Evolutionary conservation across 345 rosid species (phyloP).

Genomic region (Lumnitzera racemosa): DNA sequence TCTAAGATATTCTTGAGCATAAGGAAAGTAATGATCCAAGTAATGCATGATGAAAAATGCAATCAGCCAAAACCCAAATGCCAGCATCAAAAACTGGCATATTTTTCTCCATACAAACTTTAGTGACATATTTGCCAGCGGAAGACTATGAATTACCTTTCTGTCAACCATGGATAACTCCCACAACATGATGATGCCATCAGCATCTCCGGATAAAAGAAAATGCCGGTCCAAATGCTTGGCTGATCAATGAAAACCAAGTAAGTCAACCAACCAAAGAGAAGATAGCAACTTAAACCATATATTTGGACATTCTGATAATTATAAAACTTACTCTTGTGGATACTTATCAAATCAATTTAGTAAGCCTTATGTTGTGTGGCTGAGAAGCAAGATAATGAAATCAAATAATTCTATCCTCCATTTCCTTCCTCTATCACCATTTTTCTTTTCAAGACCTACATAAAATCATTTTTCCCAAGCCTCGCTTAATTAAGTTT

Average conservation of each 20-base stretch:
- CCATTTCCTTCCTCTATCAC: no score
- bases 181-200: constrained; percentile 69
- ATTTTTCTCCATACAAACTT: no score
- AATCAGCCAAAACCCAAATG: no score
- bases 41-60: background rate
- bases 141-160: constrained; percentile 30
- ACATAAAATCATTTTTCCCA: no score
- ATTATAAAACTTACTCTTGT: no score
- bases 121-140: no score
- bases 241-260: constrained; percentile 28
- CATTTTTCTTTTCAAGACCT: no score
- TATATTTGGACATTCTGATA: background rate
- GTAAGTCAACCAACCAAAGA: background rate
- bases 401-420: no score
- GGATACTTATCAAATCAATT: background rate
- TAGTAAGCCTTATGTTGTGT: background rate
- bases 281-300: background rate
- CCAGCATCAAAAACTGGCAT: no score
- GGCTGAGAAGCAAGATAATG: background rate
- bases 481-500: no score
- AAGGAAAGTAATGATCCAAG: background rate
- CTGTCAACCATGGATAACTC: constrained; percentile 44
- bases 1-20: background rate
- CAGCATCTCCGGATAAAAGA: constrained; percentile 83
- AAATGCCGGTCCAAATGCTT: constrained; percentile 48